phyloP scores from a whole-genome alignment of 208 protist species.

The Trypanosoma brucei region DNA sequence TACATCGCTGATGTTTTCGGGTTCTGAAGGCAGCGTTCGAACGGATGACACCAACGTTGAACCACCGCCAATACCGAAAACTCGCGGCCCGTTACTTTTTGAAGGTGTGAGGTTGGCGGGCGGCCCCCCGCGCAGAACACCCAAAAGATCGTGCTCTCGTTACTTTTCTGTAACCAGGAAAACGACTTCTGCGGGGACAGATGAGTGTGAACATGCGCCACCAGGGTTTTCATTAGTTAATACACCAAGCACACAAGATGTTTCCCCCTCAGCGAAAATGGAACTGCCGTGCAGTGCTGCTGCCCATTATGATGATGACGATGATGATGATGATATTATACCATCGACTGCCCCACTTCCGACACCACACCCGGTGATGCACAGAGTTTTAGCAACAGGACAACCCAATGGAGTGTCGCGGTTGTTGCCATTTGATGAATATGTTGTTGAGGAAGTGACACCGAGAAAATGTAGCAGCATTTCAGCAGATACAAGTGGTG shows the following conservation, averaged over 20 bases:
- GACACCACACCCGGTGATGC: slow-evolving; percentile 8
- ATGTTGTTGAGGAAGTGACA: neutral
- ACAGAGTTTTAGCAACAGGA: neutral
- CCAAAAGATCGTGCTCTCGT: slow-evolving; percentile 10
- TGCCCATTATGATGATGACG: slow-evolving; percentile 1
- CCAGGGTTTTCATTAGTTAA: neutral
- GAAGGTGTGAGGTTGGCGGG: slow-evolving; percentile 21
- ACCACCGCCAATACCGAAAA: slow-evolving; percentile 37
- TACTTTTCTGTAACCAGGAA: slow-evolving; percentile 1
- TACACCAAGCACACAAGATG: neutral
- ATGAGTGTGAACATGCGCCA: neutral
- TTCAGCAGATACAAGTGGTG: too few relatives aligned
- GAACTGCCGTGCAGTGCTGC: neutral
- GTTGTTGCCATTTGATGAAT: neutral
- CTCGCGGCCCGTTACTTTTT: slow-evolving; percentile 34
- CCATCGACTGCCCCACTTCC: slow-evolving; percentile 7
- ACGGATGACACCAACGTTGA: neutral
- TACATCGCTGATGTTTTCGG: neutral
- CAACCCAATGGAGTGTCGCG: neutral
- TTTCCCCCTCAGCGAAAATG: neutral
- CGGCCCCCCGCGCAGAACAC: slow-evolving; percentile 17
- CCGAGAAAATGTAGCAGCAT: too few relatives aligned
- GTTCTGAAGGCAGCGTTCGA: neutral
- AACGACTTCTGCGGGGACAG: neutral
- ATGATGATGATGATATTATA: slow-evolving; percentile 11